Evolutionary conservation across 345 rosid species (phyloP).

Genomic region (rapeseed (Brassica napus)): Da-Ae NC_063449.1:41216501-41217000

Average conservation of each 20-base stretch:
- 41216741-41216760: constrained; percentile 78
- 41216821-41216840: constrained; percentile 74
- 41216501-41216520: too few species aligned
- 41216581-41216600: too few species aligned
- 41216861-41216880: constrained; percentile 86
- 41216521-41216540: too few species aligned
- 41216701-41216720: constrained; percentile 69
- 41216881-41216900: constrained; percentile 98
- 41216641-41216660: too few species aligned
- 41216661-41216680: neutral
- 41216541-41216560: too few species aligned
- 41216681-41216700: neutral
- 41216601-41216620: too few species aligned
- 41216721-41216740: constrained; percentile 93
- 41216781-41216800: constrained; percentile 82
- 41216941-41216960: neutral
- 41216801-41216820: constrained; percentile 70
- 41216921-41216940: neutral
- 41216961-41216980: constrained; percentile 50
- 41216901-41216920: constrained; percentile 3
- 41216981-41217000: constrained; percentile 96
- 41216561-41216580: neutral
- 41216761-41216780: constrained; percentile 79
- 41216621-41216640: too few species aligned
- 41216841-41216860: constrained; percentile 77